Conservation (phyloP, 106 monocot genomes). For the Acanthochlamys bracteata region DNA sequence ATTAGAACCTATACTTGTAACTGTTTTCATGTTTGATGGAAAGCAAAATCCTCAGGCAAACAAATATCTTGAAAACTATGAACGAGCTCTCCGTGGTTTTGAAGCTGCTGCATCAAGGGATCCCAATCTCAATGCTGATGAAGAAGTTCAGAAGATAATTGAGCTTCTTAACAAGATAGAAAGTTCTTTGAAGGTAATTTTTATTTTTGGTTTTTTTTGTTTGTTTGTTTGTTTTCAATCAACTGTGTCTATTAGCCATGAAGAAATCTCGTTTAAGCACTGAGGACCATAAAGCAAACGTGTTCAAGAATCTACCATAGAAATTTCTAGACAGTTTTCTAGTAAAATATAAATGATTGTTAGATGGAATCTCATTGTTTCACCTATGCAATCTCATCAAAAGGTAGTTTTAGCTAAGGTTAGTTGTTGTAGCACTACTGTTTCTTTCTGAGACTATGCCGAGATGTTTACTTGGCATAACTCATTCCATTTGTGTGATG, state of each 20-base stretch:
- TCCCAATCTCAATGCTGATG: conserved; percentile 69
- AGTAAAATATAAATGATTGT: not conserved
- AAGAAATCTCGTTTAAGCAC: not conserved
- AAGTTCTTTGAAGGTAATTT: conserved; percentile 56
- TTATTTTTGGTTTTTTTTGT: not conserved
- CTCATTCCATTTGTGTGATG: too few species aligned
- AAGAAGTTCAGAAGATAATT: conserved; percentile 68
- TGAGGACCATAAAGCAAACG: not conserved
- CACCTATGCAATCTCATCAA: too few species aligned
- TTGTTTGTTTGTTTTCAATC: not conserved
- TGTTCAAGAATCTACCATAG: not conserved
- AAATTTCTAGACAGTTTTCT: not conserved
- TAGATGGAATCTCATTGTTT: not conserved
- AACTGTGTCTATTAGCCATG: not conserved
- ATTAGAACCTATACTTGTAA: not conserved
- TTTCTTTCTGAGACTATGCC: too few species aligned
- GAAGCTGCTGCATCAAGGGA: conserved; percentile 88
- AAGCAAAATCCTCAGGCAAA: conserved; percentile 41
- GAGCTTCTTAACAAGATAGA: conserved; percentile 83
- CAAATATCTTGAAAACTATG: conserved; percentile 93
- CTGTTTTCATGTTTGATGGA: not conserved
- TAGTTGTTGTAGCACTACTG: too few species aligned
- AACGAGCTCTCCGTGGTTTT: conserved; percentile 84
- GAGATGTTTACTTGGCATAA: too few species aligned
- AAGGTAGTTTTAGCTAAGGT: too few species aligned